Base-by-base conservation (phyloP, 2,329 filamentous ascomycete genomes). In the Hymenoscyphus repandus region DNA sequence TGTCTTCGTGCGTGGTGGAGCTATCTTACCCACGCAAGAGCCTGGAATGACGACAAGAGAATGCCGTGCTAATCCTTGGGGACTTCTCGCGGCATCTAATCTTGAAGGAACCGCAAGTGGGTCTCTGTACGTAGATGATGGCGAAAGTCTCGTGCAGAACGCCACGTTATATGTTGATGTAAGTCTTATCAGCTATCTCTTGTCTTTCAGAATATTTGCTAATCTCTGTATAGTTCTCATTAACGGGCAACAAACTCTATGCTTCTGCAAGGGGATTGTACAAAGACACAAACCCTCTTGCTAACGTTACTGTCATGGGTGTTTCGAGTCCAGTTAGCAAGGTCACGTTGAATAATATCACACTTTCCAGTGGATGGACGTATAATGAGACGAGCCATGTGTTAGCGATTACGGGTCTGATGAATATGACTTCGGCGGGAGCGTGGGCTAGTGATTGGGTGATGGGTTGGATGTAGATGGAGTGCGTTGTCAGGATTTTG, bases 91-190 rank as follows among this genome's bases (percentile, higher is more conserved):
- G 38, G 84, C 88, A 0, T 76, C 86, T 0, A 80, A 77, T 6
- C 62, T 64, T 1, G 71, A 85, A 45, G 86, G 84, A 3, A 78
- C 70, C 7, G 89, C 89, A 0, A 67, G 63, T 1, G 89, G 89
- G 0, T 72, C 74, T 45, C 71, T 93, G 50, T 93, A 91, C 64
- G 69, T 93, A 5, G 89, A 93, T 58, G 88, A 95, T 54, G 89
- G 89, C 7, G 81, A 83, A 51, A 83, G 77, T 27, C 60, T 91
- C 44, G 70, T 79, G 51, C 86, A 87, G 66, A 55, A 68, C 2
- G 65, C 60, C 0, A 79, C 74, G 13, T 80, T 75, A 6, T 70
- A 79, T 49, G 73, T 90, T 20, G 62, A 72, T 47, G 58, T 52
- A 50, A 33, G 48, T 52, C 15, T n/a, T n/a, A n/a, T n/a, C n/a